Conservation (phyloP, 2,329 filamentous ascomycete genomes). For the Fusarium nodosum region DNA sequence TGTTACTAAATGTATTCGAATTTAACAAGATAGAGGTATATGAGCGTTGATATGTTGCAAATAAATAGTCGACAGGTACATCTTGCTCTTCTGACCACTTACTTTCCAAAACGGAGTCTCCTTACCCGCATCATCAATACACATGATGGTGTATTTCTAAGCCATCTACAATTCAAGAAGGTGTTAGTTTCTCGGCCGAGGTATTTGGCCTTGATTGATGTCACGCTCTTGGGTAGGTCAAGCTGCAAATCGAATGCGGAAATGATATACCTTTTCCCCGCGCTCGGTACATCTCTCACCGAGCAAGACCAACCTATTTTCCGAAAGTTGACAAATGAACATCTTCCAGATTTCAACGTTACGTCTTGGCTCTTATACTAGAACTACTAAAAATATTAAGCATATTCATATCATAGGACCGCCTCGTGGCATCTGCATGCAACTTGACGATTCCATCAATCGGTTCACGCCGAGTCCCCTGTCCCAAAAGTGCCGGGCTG, state of each 20-base stretch:
- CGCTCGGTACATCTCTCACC: slow-evolving; percentile 11
- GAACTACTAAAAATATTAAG: not conserved
- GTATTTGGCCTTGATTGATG: accelerated
- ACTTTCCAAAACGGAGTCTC: too few relatives aligned
- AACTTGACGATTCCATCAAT: slow-evolving; percentile 33
- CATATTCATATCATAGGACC: slow-evolving; percentile 1
- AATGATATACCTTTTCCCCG: slow-evolving; percentile 18
- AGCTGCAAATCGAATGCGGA: not conserved
- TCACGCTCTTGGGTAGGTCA: not conserved
- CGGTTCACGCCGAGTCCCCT: not conserved
- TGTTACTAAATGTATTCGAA: too few relatives aligned
- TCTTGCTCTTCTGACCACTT: too few relatives aligned
- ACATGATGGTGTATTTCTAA: not conserved
- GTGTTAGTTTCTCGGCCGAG: not conserved
- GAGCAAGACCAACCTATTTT: not conserved
- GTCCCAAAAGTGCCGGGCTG: slow-evolving; percentile 16
- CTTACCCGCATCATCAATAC: not conserved
- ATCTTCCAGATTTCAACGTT: not conserved
- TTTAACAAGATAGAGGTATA: too few relatives aligned
- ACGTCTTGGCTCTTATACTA: slow-evolving; percentile 1
- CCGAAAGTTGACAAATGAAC: not conserved
- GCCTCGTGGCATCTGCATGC: not conserved
- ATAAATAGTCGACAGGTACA: too few relatives aligned
- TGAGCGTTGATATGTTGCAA: too few relatives aligned
- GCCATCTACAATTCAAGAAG: not conserved